These are phyloP conservation scores for Diaporthe batatas DNA, from an alignment of 2,329 filamentous ascomycete genomes.

Conservation along the genomic window DNA sequence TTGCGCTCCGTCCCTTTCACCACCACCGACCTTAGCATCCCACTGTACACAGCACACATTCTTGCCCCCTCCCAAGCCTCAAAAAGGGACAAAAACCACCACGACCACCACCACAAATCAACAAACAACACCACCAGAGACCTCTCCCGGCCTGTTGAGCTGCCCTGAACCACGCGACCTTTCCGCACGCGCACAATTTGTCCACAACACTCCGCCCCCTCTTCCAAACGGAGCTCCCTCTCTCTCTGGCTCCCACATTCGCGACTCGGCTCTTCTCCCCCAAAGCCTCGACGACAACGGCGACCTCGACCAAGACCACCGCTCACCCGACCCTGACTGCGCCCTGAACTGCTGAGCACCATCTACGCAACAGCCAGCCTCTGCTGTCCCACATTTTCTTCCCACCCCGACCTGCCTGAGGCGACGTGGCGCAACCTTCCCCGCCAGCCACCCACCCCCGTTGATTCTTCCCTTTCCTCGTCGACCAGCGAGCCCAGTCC, in stretches of 20 bases:
- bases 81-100: conserved; percentile 19
- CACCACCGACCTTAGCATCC: background rate
- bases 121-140: conserved; percentile 2
- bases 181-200: background rate
- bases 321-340: background rate
- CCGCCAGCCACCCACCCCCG: conserved; percentile 25
- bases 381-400: conserved; percentile 17
- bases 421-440: conserved; percentile 36
- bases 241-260: background rate
- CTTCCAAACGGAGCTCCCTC: conserved; percentile 22
- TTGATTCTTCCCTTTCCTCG: conserved; percentile 14
- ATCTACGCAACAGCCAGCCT: background rate
- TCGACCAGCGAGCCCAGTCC: conserved; percentile 23
- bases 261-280: background rate
- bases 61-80: conserved; percentile 18
- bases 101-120: background rate
- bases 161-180: conserved; percentile 1
- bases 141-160: conserved; percentile 1
- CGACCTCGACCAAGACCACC: conserved; percentile 16
- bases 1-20: background rate
- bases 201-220: background rate
- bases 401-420: conserved; percentile 8
- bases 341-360: background rate
- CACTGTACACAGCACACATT: background rate
- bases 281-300: conserved; percentile 14